Evolutionary conservation across 2,329 filamentous ascomycete species (phyloP).

Genomic region (Emergomyces pasteurianus): DNA sequence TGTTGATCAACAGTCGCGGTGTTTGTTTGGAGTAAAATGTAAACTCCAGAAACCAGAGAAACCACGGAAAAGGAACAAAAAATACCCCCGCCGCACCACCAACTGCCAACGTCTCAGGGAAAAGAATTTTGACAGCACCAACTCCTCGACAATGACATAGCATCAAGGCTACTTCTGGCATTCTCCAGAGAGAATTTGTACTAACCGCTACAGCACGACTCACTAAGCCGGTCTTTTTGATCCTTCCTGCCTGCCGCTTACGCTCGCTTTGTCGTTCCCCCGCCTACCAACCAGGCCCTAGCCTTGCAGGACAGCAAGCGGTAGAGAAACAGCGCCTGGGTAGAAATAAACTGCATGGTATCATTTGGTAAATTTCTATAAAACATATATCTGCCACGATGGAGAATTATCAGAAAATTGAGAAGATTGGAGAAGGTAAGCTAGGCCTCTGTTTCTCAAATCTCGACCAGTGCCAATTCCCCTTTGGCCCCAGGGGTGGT

Average conservation of each 20-base stretch:
- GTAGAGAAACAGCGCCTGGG: not conserved
- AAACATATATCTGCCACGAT: constrained; percentile 37
- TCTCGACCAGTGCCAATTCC: not conserved
- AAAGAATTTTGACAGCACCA: not conserved
- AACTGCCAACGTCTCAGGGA: not conserved
- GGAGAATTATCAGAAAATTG: constrained; percentile 95
- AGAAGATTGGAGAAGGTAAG: constrained; percentile 91
- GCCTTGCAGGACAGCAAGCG: not conserved
- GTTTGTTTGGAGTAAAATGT: constrained; percentile 9
- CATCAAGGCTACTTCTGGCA: not conserved
- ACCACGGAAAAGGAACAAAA: not conserved
- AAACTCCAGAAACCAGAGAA: constrained; percentile 1
- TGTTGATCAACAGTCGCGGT: constrained; percentile 1
- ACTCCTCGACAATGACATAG: constrained; percentile 2
- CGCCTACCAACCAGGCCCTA: not conserved
- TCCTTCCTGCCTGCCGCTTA: not conserved
- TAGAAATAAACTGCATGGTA: not conserved
- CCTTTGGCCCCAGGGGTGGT: not conserved
- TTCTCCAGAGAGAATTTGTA: constrained; percentile 1
- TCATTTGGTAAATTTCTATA: not conserved
- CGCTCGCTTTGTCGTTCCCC: not conserved
- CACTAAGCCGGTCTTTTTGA: not conserved
- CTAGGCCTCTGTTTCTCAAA: constrained; percentile 19
- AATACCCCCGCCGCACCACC: not conserved
- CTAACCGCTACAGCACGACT: not conserved